Base-by-base conservation (phyloP, 768 basidiomycete genomes). In the Omphalotus guepiniiformis region DNA sequence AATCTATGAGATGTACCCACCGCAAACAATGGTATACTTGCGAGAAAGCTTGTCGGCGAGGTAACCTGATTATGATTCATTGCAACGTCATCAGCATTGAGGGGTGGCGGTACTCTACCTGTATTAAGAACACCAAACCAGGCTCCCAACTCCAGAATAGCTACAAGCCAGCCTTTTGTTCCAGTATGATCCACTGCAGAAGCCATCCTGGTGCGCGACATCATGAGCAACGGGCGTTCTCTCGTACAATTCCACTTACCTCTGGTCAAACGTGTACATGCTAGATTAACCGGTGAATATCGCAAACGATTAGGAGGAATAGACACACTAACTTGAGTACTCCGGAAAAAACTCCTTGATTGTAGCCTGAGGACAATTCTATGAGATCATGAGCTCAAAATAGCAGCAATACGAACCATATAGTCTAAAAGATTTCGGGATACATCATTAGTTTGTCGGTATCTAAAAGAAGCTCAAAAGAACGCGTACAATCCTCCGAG, bases 341-440 rank as follows among this genome's bases (percentile, higher is more conserved):
- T 51, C 83, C 79, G 26, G 85, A 87, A 63, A 88, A 88, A 13
- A 88, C 86, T 57, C 85, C 85, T 76, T 85, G 53, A n/a, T 82
- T 84, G 63, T 84, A 85, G 9, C 82, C 82, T 83, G 50, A 32
- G 22, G 19, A 49, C 28, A 38, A 28, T 32, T 21, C n/a, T 36
- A 9, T 47, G 11, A 43, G 41, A 7, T 26, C 27, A 32, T 26
- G 46, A 49, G 35, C 46, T 55, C 59, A 49, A n/a, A n/a, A 49
- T 37, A 30, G 48, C 53, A 49, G 46, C 18, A 29, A 18, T 27
- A 63, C 67, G 39, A 13, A 80, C 82, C 82, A 70, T 84, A 85
- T 19, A 84, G 69, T 40, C 81, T 88, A 63, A 22, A 53, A 19
- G 29, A 25, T n/a, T n/a, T n/a, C n/a, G n/a, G n/a, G n/a, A n/a